Percentiles rank a stretch among this genome's conserved stretches.
These are phyloP conservation scores for Adansonia rubrostipa DNA, from an alignment of 441 rosid genomes.

Conservation along the genomic window DNA sequence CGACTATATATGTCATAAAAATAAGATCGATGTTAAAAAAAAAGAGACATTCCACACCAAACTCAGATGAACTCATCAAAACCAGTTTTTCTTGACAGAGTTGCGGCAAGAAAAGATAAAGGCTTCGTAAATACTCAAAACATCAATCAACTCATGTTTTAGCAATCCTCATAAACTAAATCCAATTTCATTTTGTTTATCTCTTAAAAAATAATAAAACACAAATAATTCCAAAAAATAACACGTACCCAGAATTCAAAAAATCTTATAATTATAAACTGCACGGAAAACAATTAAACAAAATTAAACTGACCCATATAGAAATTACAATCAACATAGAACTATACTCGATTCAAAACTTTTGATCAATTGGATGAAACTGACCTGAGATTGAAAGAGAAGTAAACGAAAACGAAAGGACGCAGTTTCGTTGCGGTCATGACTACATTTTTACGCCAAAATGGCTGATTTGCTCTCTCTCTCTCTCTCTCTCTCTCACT, in stretches of 20 bases:
- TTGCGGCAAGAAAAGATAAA: constrained; percentile 4
- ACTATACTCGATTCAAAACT: background rate
- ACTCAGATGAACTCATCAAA: constrained; percentile 9
- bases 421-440: constrained; percentile 6
- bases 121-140: background rate
- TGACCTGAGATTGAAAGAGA: constrained; percentile 18
- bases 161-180: background rate
- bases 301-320: background rate
- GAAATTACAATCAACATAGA: background rate
- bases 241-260: constrained; percentile 31
- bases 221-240: background rate
- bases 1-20: constrained; percentile 1
- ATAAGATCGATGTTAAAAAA: constrained; percentile 15
- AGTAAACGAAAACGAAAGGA: constrained; percentile 16
- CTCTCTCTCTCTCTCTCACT: too few relatives aligned
- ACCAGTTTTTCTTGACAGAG: constrained; percentile 18
- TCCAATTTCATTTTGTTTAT: background rate
- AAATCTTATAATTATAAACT: constrained; percentile 13
- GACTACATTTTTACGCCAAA: constrained; percentile 21
- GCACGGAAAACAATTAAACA: background rate
- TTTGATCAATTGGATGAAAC: background rate
- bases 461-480: background rate
- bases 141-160: background rate
- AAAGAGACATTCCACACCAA: constrained; percentile 11
- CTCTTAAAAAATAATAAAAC: background rate